Evolutionary conservation across 2,329 filamentous ascomycete genomes (phyloP).

Genomic region (Metarhizium brunneum): DNA sequence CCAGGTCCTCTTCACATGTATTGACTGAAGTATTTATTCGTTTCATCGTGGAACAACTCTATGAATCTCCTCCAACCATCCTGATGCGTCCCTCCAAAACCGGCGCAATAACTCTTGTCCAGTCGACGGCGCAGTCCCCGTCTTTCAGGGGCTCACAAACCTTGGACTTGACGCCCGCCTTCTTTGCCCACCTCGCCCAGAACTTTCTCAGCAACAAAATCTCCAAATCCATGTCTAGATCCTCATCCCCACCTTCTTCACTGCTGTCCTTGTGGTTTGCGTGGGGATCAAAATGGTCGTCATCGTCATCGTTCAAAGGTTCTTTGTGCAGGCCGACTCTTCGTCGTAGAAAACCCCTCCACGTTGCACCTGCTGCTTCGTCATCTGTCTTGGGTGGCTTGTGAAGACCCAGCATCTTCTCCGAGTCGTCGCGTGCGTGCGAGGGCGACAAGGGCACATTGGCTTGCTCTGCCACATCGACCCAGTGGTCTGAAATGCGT

Average conservation of each 20-base stretch:
- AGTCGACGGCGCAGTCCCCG: conserved; percentile 54
- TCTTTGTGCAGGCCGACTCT: conserved; percentile 24
- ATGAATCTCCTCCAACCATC: conserved; percentile 25
- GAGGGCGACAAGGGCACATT: conserved; percentile 28
- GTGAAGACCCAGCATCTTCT: conserved; percentile 17
- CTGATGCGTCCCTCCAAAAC: conserved; percentile 67
- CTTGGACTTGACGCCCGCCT: conserved; percentile 50
- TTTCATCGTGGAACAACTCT: neutral
- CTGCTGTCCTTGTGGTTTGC: conserved; percentile 20
- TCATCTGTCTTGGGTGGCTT: conserved; percentile 8
- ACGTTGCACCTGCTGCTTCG: conserved; percentile 16
- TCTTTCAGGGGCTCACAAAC: conserved; percentile 47
- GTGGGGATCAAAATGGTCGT: conserved; percentile 30
- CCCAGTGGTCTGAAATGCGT: conserved; percentile 63
- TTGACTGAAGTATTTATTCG: neutral
- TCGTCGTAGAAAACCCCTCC: conserved; percentile 26
- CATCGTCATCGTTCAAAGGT: conserved; percentile 28
- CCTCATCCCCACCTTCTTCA: conserved; percentile 13
- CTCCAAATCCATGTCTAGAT: conserved; percentile 39
- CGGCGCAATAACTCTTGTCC: conserved; percentile 75
- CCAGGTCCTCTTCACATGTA: too few relatives aligned
- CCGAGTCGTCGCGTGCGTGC: conserved; percentile 26
- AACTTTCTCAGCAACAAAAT: conserved; percentile 59
- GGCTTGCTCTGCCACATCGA: conserved; percentile 51
- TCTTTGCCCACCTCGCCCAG: conserved; percentile 62